Evolutionary conservation across 2,329 filamentous ascomycete species (phyloP), one percentile per base, ranked within the genome.

Genomic region (Diaporthe velutina): DNA sequence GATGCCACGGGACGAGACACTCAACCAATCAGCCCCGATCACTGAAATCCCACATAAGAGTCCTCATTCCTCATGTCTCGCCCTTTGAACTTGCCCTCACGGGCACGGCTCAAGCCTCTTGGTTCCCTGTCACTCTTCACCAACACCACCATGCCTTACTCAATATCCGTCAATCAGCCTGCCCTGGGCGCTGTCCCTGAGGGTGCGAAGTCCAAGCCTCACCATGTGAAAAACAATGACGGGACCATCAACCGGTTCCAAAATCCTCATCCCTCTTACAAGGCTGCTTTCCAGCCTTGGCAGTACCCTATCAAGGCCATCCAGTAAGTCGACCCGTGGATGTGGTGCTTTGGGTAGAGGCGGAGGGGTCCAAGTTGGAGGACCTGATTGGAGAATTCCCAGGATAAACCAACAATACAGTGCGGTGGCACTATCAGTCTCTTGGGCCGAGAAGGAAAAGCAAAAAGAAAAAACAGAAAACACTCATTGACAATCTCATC

Each of bases 201-300:
- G 2, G 85, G 86, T 40, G 87, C 86, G 38, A 78, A 80, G n/a
- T 78, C 82, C 30, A 86, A 87, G 73, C 82, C 86, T 28, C 88
- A 90, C 77, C 88, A 91, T 75, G 79, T 89, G 67, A 81, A 85
- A 74, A 78, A 82, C 55, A 82, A 81, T 68, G 77, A 82, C 55
- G 87, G 87, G 55, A 78, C 81, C 25, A 81, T 80, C 50, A 79
- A 84, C 61, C 84, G 84, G 75, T 91, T 90, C 80, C 82, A 82
- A 74, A 91, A 90, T 76, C 85, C 86, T 0, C 85, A 90, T 70
- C 85, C 87, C n/a, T 90, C 88, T 0, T 87, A 81, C 73, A 79
- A 75, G 4, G 66, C 77, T 12, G 76, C 76, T 2, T 66, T 76
- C 22, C 75, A 71, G 4, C 55, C 76, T 1, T 72, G 75, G 30